These are phyloP conservation scores for Naganishia vaughanmartiniae DNA, from an alignment of 768 basidiomycete genomes.

Conservation along the genomic window DNA sequence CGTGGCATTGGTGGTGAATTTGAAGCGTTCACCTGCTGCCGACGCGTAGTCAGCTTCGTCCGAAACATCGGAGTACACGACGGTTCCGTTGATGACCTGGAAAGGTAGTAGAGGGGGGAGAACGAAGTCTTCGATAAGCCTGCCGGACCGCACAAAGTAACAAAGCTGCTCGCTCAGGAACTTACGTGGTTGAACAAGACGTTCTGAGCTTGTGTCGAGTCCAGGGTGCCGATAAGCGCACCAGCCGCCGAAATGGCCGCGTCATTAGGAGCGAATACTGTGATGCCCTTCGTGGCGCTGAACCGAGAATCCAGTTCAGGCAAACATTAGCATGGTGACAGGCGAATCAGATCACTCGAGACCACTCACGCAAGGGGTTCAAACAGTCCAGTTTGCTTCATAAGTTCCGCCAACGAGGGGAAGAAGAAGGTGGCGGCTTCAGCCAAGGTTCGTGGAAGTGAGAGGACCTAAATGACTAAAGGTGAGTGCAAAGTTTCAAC, in stretches of 20 bases:
- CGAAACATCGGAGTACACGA: conserved; percentile 63
- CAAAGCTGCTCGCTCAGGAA: conserved; percentile 30
- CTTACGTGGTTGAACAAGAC: conserved; percentile 65
- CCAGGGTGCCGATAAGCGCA: conserved; percentile 53
- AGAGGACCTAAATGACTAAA: conserved; percentile 52
- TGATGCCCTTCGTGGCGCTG: conserved; percentile 65
- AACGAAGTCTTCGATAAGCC: no score
- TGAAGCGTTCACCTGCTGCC: conserved; percentile 61
- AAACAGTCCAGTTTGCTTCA: conserved; percentile 52
- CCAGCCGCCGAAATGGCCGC: conserved; percentile 56
- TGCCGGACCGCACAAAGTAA: no score
- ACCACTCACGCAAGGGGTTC: conserved; percentile 48
- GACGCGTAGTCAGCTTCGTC: conserved; percentile 56
- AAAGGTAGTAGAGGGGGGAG: not conserved
- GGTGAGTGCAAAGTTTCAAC: not conserved
- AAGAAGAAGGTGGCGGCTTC: conserved; percentile 56
- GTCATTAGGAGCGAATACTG: conserved; percentile 66
- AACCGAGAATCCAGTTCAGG: no score
- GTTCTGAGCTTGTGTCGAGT: conserved; percentile 56
- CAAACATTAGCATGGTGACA: not conserved
- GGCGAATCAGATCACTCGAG: not conserved
- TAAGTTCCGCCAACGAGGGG: conserved; percentile 51
- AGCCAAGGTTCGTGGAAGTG: conserved; percentile 58
- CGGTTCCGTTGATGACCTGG: conserved; percentile 67
- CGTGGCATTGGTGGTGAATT: conserved; percentile 59